Evolutionary conservation across 176 grass and related monocot species (phyloP).

Genomic region (Melocanna baccifera): DNA sequence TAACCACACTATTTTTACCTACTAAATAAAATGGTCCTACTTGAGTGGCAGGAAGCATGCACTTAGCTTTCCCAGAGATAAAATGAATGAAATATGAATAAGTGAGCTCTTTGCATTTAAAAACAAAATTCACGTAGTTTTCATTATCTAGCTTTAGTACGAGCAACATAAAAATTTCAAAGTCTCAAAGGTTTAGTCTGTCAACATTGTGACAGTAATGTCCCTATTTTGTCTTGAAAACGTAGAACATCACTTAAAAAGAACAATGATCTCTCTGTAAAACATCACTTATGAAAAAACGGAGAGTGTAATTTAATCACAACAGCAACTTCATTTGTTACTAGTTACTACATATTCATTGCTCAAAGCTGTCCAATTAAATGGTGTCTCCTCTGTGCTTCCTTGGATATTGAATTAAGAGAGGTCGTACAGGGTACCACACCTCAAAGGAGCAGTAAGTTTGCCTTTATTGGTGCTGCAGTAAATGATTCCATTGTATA

Average conservation of each 20-base stretch:
- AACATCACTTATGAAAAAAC: not conserved
- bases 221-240: not conserved
- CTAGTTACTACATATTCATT: not conserved
- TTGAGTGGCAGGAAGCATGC: not conserved
- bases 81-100: not conserved
- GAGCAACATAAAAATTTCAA: not conserved
- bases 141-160: not conserved
- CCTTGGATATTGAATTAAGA: constrained; percentile 18
- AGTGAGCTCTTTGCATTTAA: not conserved
- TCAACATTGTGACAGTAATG: not conserved
- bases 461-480: constrained; percentile 4
- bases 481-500: constrained; percentile 26
- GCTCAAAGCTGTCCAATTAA: constrained; percentile 16
- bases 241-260: not conserved
- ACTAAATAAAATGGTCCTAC: not conserved
- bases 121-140: not conserved
- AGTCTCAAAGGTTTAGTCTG: not conserved
- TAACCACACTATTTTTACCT: not conserved
- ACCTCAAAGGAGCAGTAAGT: constrained; percentile 6
- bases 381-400: not conserved
- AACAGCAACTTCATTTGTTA: not conserved
- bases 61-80: not conserved
- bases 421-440: not conserved
- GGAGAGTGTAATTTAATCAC: not conserved
- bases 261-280: not conserved